A percentile compares a stretch with the other conserved stretches of the same genome.
phyloP scores from a whole-genome alignment of 768 basidiomycete genomes.

The Boletus barrowsii region DNA sequence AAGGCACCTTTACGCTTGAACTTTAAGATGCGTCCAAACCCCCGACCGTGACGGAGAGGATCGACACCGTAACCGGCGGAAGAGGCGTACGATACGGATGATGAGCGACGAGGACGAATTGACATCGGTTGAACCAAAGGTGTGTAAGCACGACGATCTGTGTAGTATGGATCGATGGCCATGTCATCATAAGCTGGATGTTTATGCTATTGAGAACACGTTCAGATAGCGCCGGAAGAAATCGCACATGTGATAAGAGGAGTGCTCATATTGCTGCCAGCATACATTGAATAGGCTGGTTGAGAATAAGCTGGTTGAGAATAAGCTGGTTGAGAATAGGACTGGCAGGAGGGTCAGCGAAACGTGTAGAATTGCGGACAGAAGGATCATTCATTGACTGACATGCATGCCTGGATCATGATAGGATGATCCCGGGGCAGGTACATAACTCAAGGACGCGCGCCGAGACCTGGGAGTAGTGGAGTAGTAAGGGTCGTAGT shows the following conservation, averaged over 20 bases:
- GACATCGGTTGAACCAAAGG: constrained; percentile 22
- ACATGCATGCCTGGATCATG: constrained; percentile 43
- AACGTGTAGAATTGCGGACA: neutral
- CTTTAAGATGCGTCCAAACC: constrained; percentile 54
- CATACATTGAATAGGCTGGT: constrained; percentile 47
- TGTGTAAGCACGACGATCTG: constrained; percentile 26
- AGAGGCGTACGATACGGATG: constrained; percentile 39
- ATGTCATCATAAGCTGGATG: constrained; percentile 54
- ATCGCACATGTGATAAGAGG: constrained; percentile 44
- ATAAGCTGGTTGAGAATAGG: constrained; percentile 44
- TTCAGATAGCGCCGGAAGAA: neutral
- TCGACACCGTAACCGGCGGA: constrained; percentile 37
- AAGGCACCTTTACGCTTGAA: constrained; percentile 74
- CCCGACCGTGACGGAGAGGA: constrained; percentile 39
- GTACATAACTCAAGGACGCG: constrained; percentile 34
- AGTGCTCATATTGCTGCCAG: constrained; percentile 35
- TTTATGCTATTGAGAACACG: neutral
- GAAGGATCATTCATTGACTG: constrained; percentile 10
- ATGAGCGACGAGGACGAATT: constrained; percentile 34
- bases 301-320: constrained; percentile 44
- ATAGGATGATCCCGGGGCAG: constrained; percentile 34
- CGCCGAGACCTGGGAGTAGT: constrained; percentile 32
- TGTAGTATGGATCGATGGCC: constrained; percentile 51
- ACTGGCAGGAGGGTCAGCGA: constrained; percentile 15
- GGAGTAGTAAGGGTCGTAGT: constrained; percentile 41